Evolutionary conservation across 2,329 filamentous ascomycete species (phyloP).

Genomic region (Diaporthe australafricana): DNA sequence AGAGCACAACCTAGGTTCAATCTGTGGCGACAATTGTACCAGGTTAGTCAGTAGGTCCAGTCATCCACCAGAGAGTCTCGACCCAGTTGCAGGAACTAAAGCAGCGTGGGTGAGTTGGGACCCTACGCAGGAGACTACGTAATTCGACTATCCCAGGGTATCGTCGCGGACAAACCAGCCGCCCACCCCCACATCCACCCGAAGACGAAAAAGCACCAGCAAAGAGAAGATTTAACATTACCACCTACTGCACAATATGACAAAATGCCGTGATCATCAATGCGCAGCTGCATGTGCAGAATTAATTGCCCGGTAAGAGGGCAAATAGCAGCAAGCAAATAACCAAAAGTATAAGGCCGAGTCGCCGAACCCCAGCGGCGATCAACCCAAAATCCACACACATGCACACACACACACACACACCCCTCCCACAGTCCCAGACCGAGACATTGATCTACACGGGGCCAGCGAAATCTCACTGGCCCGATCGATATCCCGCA

Average conservation of each 20-base stretch:
- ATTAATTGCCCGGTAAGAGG: neutral
- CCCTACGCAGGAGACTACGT: neutral
- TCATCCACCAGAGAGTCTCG: too few species aligned
- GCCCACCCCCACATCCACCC: neutral
- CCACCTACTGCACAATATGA: too few species aligned
- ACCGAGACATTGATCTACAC: slow-evolving; percentile 20
- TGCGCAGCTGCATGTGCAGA: neutral
- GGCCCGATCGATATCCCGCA: slow-evolving; percentile 18
- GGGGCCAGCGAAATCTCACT: neutral
- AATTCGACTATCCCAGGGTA: neutral
- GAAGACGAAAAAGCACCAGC: neutral
- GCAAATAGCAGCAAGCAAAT: neutral
- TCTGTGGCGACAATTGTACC: too few species aligned
- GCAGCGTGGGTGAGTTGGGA: too few species aligned
- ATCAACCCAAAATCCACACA: too few species aligned
- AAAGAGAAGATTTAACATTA: neutral
- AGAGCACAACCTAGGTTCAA: too few species aligned
- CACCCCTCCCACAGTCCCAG: neutral
- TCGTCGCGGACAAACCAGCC: neutral
- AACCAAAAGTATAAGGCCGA: neutral
- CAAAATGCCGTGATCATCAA: neutral
- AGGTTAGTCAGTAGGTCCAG: too few species aligned
- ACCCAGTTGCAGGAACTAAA: too few species aligned
- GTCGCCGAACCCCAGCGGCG: neutral
- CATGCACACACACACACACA: too few species aligned